Evolutionary conservation across 495 filamentous ascomycete genomes (phyloP).

Genomic region (Peziza echinospora): DNA sequence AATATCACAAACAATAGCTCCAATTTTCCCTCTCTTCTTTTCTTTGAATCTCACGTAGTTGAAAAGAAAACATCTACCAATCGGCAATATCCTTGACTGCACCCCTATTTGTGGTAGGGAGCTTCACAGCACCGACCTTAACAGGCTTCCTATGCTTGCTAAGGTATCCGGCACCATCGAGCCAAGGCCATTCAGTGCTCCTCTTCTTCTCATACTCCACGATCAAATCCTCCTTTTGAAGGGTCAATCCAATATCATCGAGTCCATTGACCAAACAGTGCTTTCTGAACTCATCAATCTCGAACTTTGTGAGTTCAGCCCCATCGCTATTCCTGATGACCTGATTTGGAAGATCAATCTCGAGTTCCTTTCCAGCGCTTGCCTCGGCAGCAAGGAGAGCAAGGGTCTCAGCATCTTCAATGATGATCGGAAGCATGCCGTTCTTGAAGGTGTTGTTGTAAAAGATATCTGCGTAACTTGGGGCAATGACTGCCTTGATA

Average conservation of each 20-base stretch:
- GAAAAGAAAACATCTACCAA: constrained; percentile 42
- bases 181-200: constrained; percentile 64
- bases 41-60: too few species aligned
- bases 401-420: constrained; percentile 44
- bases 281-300: constrained; percentile 78
- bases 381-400: constrained; percentile 59
- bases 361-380: constrained; percentile 60
- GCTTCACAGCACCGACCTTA: constrained; percentile 51
- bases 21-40: too few species aligned
- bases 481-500: constrained; percentile 81
- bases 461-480: constrained; percentile 91
- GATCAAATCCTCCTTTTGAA: constrained; percentile 83
- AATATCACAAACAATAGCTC: too few species aligned
- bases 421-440: constrained; percentile 80
- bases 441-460: constrained; percentile 99
- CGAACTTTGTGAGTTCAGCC: constrained; percentile 49
- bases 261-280: constrained; percentile 88
- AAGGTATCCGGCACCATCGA: constrained; percentile 75
- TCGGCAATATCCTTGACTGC: constrained; percentile 75
- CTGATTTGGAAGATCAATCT: constrained; percentile 78
- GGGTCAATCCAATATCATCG: constrained; percentile 87
- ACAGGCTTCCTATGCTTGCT: constrained; percentile 32
- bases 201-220: constrained; percentile 56
- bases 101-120: constrained; percentile 80
- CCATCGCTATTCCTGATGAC: constrained; percentile 56